These are phyloP conservation scores for Fusarium sp. DNA, from an alignment of 2,329 filamentous ascomycete species.

Conservation along the genomic window DNA sequence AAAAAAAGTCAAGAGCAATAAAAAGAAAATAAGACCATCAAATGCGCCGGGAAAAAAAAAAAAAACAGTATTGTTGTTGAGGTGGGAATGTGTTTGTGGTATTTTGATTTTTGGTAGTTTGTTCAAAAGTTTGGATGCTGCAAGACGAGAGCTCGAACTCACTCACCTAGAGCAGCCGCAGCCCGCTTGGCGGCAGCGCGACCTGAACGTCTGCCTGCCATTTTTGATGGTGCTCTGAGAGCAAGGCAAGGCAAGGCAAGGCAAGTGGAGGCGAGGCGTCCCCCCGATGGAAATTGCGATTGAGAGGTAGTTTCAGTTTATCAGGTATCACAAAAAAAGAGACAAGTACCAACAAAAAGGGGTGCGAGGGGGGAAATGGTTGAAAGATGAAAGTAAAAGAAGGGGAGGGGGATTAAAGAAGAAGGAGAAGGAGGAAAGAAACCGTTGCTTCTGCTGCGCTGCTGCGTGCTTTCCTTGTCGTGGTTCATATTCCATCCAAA, in stretches of 20 bases:
- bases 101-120: slow-evolving; percentile 6
- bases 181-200: slow-evolving; percentile 67
- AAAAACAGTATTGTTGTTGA: not conserved
- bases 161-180: slow-evolving; percentile 65
- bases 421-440: slow-evolving; percentile 21
- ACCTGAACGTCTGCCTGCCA: slow-evolving; percentile 62
- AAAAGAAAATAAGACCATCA: slow-evolving; percentile 7
- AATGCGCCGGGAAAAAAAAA: not conserved
- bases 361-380: slow-evolving; percentile 8
- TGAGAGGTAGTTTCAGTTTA: slow-evolving; percentile 27
- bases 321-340: slow-evolving; percentile 29
- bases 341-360: slow-evolving; percentile 2
- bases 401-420: slow-evolving; percentile 26
- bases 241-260: slow-evolving; percentile 28
- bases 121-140: slow-evolving; percentile 21
- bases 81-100: slow-evolving; percentile 1
- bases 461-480: slow-evolving; percentile 29
- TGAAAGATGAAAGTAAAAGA: slow-evolving; percentile 4
- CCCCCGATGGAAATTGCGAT: slow-evolving; percentile 32
- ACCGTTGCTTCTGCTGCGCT: slow-evolving; percentile 11
- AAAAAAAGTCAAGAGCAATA: slow-evolving; percentile 2
- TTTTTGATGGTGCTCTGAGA: slow-evolving; percentile 32
- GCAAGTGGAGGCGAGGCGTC: slow-evolving; percentile 32
- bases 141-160: slow-evolving; percentile 22
- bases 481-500: slow-evolving; percentile 32